Evolutionary conservation across 345 rosid genomes (phyloP).

Genomic region (Ceriops zippeliana): DNA sequence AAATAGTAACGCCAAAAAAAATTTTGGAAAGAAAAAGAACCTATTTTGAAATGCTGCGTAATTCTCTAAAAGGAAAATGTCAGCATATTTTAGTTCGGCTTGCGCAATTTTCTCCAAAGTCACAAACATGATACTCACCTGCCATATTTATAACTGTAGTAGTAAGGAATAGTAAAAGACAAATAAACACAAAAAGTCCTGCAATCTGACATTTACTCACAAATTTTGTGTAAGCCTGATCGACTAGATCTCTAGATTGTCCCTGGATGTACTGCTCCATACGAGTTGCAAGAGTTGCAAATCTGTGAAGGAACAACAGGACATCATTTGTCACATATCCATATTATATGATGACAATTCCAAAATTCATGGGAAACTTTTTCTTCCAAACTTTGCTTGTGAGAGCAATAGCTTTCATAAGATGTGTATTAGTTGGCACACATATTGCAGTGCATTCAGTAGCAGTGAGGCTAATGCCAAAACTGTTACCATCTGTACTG

Average conservation of each 20-base stretch:
- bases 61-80: conserved; percentile 85
- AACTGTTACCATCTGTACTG: too few species aligned
- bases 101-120: conserved; percentile 92
- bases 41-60: conserved; percentile 99
- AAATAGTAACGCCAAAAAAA: not conserved
- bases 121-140: conserved; percentile 96
- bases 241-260: conserved; percentile 96
- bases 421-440: too few species aligned
- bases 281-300: conserved; percentile 97
- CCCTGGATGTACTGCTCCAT: conserved; percentile 99
- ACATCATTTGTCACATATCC: not conserved
- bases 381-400: too few species aligned
- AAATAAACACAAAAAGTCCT: not conserved
- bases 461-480: too few species aligned
- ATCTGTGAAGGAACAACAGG: conserved; percentile 36
- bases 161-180: not conserved
- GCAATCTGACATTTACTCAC: conserved; percentile 44
- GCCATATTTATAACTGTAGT: conserved; percentile 15
- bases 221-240: conserved; percentile 94
- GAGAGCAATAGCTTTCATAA: too few species aligned
- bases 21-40: conserved; percentile 23
- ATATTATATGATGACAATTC: conserved; percentile 10
- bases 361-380: not conserved
- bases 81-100: conserved; percentile 88
- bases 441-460: too few species aligned